Evolutionary conservation across 495 filamentous ascomycete species (phyloP).

Genomic region (Penicillium crystallinum): DNA sequence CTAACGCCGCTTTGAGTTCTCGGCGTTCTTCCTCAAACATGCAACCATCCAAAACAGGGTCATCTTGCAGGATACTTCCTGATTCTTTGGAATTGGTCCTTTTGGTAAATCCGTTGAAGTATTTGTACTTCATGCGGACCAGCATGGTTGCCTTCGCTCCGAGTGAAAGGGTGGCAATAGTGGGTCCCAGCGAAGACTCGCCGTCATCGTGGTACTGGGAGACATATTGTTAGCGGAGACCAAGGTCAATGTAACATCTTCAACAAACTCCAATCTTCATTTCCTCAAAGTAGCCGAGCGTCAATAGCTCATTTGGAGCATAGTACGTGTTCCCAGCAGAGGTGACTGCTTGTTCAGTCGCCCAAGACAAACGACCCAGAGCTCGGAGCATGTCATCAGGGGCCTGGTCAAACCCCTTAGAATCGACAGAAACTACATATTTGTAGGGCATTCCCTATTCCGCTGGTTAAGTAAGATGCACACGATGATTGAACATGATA

Average conservation of each 20-base stretch:
- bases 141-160: slow-evolving; percentile 64
- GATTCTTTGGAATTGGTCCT: slow-evolving; percentile 3
- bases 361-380: slow-evolving; percentile 63
- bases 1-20: slow-evolving; percentile 28
- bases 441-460: slow-evolving; percentile 75
- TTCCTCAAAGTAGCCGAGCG: slow-evolving; percentile 68
- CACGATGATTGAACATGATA: slow-evolving; percentile 7
- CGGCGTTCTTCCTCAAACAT: slow-evolving; percentile 32
- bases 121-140: slow-evolving; percentile 62
- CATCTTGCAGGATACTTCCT: slow-evolving; percentile 10
- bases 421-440: slow-evolving; percentile 64
- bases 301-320: slow-evolving; percentile 64
- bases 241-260: not conserved
- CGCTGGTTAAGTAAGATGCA: not conserved
- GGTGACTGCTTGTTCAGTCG: slow-evolving; percentile 41
- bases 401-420: slow-evolving; percentile 57
- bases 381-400: slow-evolving; percentile 50
- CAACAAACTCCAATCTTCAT: slow-evolving; percentile 63
- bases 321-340: slow-evolving; percentile 14
- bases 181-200: slow-evolving; percentile 67
- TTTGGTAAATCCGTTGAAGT: slow-evolving; percentile 37
- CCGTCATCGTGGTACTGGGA: slow-evolving; percentile 68
- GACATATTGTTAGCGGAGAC: not conserved
- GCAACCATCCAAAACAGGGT: slow-evolving; percentile 35
- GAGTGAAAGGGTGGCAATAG: slow-evolving; percentile 69